Percentiles rank a stretch among this genome's conserved stretches.
phyloP scores from a whole-genome alignment of 2,329 filamentous ascomycete genomes.

The Cladophialophora chaetospira region DNA sequence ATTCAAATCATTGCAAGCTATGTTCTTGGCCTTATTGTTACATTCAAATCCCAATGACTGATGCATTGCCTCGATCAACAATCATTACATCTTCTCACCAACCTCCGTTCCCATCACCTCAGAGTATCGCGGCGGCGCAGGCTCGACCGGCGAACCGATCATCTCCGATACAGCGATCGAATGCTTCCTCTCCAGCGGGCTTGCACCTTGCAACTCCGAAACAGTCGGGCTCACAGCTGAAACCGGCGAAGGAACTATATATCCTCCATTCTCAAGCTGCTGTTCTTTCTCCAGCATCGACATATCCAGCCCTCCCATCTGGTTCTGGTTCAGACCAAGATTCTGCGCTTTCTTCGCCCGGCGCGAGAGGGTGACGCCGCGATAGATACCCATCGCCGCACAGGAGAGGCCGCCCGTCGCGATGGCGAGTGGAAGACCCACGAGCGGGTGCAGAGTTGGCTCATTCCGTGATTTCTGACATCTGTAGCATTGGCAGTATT shows the following conservation, averaged over 20 bases:
- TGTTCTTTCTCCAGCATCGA: background rate
- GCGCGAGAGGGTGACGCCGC: background rate
- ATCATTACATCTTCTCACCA: too few species aligned
- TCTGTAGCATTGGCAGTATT: background rate
- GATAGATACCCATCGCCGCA: conserved; percentile 2
- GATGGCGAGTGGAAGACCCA: conserved; percentile 3
- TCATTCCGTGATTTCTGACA: background rate
- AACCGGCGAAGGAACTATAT: background rate
- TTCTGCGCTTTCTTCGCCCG: too few species aligned
- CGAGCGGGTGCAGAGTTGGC: background rate
- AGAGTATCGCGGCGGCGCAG: background rate
- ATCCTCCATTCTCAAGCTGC: background rate
- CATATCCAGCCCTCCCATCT: too few species aligned
- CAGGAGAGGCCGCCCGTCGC: conserved; percentile 3
- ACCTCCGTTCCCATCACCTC: background rate
- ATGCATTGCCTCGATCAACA: too few species aligned
- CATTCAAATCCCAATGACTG: too few species aligned
- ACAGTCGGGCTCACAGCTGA: too few species aligned
- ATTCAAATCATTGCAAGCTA: too few species aligned
- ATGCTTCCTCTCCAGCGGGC: too few species aligned
- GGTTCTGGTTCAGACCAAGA: too few species aligned
- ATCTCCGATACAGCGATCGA: too few species aligned
- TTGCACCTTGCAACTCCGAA: too few species aligned
- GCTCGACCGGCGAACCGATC: background rate
- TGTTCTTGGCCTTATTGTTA: too few species aligned